A percentile compares a stretch with the other conserved stretches of the same genome.
These are phyloP conservation scores for Lophiotrema nucula DNA, from an alignment of 495 filamentous ascomycete genomes.

Conservation along the genomic window DNA sequence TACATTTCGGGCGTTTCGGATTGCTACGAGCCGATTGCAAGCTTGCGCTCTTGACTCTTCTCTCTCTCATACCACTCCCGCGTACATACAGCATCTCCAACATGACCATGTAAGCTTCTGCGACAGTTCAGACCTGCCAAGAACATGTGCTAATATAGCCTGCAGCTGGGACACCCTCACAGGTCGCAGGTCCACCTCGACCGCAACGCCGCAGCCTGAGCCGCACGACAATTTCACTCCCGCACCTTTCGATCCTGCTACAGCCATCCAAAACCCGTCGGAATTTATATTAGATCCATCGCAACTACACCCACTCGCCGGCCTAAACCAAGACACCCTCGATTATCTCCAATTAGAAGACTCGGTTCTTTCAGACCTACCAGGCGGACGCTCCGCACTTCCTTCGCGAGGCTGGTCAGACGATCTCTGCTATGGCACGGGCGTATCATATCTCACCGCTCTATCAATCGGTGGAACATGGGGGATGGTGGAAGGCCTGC, in stretches of 20 bases:
- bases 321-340: conserved; percentile 84
- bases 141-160: not conserved
- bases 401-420: conserved; percentile 97
- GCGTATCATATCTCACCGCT: conserved; percentile 84
- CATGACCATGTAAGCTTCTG: conserved; percentile 26
- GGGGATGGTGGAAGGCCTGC: conserved; percentile 85
- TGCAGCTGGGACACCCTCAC: conserved; percentile 75
- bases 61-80: not conserved
- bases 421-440: conserved; percentile 96
- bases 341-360: conserved; percentile 95
- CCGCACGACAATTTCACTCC: conserved; percentile 48
- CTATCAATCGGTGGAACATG: conserved; percentile 85
- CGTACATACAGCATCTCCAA: conserved; percentile 2
- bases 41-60: not conserved
- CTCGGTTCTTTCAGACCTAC: conserved; percentile 80
- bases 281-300: conserved; percentile 87
- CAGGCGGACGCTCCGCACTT: conserved; percentile 78
- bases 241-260: conserved; percentile 64
- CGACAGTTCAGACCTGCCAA: not conserved
- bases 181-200: conserved; percentile 62
- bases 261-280: conserved; percentile 68
- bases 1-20: conserved; percentile 15
- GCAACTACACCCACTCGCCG: conserved; percentile 87
- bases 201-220: conserved; percentile 47
- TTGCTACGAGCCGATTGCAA: conserved; percentile 1